Conservation (phyloP, 768 basidiomycete species). For the Termitomyces sp. region DNA sequence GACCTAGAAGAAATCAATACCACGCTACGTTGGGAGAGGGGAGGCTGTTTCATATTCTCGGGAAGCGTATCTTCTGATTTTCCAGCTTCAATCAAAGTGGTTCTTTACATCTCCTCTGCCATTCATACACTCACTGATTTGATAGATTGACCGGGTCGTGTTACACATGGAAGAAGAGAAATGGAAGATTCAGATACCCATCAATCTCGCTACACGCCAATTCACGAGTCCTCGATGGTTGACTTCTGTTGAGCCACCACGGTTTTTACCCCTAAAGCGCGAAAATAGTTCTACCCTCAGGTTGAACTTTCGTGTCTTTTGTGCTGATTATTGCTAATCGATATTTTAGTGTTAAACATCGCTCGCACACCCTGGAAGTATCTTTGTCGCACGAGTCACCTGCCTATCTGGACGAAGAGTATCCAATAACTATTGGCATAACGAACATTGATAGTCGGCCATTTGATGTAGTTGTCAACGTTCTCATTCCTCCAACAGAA, state of each 20-base stretch:
- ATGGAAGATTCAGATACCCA: constrained; percentile 66
- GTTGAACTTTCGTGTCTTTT: constrained; percentile 30
- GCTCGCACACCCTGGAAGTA: constrained; percentile 53
- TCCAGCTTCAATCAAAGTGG: constrained; percentile 52
- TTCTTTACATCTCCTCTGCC: not conserved
- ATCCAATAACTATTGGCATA: constrained; percentile 67
- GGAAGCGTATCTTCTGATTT: constrained; percentile 52
- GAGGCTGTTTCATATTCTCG: constrained; percentile 48
- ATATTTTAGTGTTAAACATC: constrained; percentile 50
- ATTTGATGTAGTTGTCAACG: constrained; percentile 65
- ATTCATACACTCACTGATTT: constrained; percentile 14
- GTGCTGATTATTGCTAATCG: constrained; percentile 3
- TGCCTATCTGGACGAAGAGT: constrained; percentile 78
- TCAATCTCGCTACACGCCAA: constrained; percentile 37
- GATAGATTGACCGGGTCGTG: constrained; percentile 41
- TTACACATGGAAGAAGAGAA: constrained; percentile 50
- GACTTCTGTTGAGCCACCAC: constrained; percentile 44
- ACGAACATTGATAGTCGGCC: constrained; percentile 67
- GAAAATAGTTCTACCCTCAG: constrained; percentile 39
- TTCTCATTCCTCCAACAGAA: constrained; percentile 77
- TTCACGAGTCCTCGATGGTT: constrained; percentile 48
- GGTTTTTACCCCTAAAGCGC: constrained; percentile 48
- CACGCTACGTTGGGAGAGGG: constrained; percentile 55
- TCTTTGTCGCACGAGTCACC: constrained; percentile 56
- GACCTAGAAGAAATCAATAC: constrained; percentile 25